phyloP scores from a whole-genome alignment of 2,329 filamentous ascomycete species.

The Epicoccum nigrum region DNA sequence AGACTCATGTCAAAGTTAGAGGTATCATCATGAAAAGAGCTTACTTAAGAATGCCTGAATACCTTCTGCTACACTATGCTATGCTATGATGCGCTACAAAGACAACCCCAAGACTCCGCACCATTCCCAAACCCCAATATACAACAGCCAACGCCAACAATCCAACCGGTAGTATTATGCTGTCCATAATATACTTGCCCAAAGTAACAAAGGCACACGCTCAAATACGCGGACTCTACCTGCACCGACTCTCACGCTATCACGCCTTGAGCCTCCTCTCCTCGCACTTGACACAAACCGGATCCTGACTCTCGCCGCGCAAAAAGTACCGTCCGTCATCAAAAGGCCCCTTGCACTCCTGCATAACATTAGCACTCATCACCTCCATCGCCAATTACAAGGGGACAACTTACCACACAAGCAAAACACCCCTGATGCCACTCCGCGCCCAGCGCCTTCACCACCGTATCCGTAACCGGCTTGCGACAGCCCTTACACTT shows the following conservation, averaged over 20 bases:
- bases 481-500: slow-evolving; percentile 86
- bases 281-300: slow-evolving; percentile 68
- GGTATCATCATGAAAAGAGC: too few relatives aligned
- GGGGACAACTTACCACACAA: slow-evolving; percentile 62
- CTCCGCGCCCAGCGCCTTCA: slow-evolving; percentile 85
- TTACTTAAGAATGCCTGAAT: too few relatives aligned
- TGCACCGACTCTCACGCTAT: too few relatives aligned
- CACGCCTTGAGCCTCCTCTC: slow-evolving; percentile 67
- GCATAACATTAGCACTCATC: slow-evolving; percentile 16
- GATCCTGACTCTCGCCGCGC: slow-evolving; percentile 62
- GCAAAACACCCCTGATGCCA: slow-evolving; percentile 95
- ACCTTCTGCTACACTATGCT: too few relatives aligned
- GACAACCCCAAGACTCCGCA: too few relatives aligned
- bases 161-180: not conserved
- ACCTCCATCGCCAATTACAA: not conserved
- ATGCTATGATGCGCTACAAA: too few relatives aligned
- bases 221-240: too few relatives aligned
- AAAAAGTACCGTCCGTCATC: slow-evolving; percentile 69
- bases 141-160: not conserved
- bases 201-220: too few relatives aligned
- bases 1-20: too few relatives aligned
- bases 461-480: slow-evolving; percentile 87
- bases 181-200: too few relatives aligned
- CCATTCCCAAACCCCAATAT: not conserved
- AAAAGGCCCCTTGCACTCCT: slow-evolving; percentile 67